Evolutionary conservation across 345 rosid genomes (phyloP), one percentile per base, ranked within the genome.

Genomic region (Durio zibethinus): DNA sequence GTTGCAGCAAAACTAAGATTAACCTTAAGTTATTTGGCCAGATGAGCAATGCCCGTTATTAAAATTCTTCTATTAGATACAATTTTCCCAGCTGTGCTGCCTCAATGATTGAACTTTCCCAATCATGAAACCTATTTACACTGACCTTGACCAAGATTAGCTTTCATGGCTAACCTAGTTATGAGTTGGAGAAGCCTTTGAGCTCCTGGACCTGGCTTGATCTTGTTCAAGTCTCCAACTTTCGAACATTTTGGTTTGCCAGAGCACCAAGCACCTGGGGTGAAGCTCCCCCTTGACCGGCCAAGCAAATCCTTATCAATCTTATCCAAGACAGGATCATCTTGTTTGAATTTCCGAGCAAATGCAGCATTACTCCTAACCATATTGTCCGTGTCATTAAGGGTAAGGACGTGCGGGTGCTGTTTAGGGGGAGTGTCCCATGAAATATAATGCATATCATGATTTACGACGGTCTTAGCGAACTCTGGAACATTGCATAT

Each of bases 261-360:
- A 6, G 91, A 79, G 79, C 98, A 97, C 99, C 99, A 97, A 43
- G 93, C 97, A 52, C 99, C 98, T 7, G 99, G 97, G 75, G 98
- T 90, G 85, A 97, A 92, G 67, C 86, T 79, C 11, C 85, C 91
- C 2, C 69, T 87, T 40, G 63, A 81, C 76, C 99, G 87, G 25
- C 78, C 72, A 72, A 97, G 97, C 76, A 94, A 75, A 20, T 90
- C 94, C 66, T 82, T 79, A 38, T 97, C 99, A 4, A 97, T 94
- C 83, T 42, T 81, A 73, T 97, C 92, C 52, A 97, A 84, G 35
- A 84, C 92, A n/a, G 83, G 81, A 18, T 87, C 88, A 10, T 89
- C 85, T 66, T 72, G 74, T 73, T 65, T 88, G 85, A 97, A 94
- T 78, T 97, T 97, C 76, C 98, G 83, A 54, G 97, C 99, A 56